These are phyloP conservation scores for Rubroshorea leprosula DNA, from an alignment of 345 rosid species.

Conservation along the genomic window DNA sequence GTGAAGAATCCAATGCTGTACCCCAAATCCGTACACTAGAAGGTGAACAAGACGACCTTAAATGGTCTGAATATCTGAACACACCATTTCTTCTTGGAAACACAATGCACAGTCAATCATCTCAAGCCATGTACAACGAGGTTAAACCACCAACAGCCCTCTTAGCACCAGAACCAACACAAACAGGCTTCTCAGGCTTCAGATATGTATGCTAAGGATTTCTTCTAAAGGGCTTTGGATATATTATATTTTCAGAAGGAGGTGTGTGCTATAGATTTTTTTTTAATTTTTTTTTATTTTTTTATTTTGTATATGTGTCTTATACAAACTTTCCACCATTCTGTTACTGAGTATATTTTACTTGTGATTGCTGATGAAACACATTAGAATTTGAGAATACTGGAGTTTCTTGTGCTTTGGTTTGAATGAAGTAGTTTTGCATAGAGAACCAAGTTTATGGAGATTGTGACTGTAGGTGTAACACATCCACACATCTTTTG, in stretches of 20 bases:
- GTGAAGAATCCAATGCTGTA: constrained; percentile 22
- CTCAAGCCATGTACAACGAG: constrained; percentile 27
- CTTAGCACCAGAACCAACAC: constrained; percentile 20
- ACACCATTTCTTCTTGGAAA: constrained; percentile 31
- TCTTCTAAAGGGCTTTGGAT: constrained; percentile 39
- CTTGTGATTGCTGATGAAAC: no score
- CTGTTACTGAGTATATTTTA: no score
- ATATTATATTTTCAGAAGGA: constrained; percentile 1
- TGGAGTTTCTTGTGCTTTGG: no score
- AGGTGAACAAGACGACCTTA: constrained; percentile 1
- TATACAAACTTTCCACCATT: no score
- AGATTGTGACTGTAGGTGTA: constrained; percentile 16
- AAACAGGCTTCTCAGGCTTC: constrained; percentile 27
- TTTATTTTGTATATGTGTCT: no score
- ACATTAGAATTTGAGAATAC: no score
- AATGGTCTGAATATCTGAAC: constrained; percentile 48
- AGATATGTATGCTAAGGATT: constrained; percentile 28
- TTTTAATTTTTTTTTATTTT: no score
- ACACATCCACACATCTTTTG: no score
- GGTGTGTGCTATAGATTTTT: no score
- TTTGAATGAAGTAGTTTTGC: no score
- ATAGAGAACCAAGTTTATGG: not conserved
- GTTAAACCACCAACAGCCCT: constrained; percentile 28
- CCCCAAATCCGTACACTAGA: constrained; percentile 7
- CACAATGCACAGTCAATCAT: constrained; percentile 24